These are phyloP conservation scores for Pouteria campechiana DNA, from an alignment of 179 eudicot species.

Conservation along the genomic window DNA sequence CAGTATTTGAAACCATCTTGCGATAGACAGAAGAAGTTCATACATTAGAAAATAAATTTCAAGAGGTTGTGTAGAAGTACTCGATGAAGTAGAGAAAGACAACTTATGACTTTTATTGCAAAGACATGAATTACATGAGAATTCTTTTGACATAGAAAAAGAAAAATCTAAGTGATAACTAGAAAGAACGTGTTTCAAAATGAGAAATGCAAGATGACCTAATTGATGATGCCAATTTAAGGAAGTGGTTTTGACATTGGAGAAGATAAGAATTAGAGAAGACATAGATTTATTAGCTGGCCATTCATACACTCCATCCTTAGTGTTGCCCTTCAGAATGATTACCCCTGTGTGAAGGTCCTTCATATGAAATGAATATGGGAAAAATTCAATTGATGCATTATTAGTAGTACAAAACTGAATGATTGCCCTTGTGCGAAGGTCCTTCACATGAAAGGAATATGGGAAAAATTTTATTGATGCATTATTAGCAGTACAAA, in stretches of 20 bases:
- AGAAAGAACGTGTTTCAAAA: too few relatives aligned
- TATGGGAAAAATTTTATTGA: too few relatives aligned
- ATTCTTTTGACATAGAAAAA: too few relatives aligned
- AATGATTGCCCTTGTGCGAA: too few relatives aligned
- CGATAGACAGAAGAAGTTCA: not conserved
- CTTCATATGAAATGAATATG: too few relatives aligned
- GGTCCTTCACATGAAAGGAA: too few relatives aligned
- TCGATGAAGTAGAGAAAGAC: not conserved
- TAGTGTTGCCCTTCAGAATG: not conserved
- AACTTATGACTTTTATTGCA: slow-evolving; percentile 9
- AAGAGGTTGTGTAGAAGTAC: slow-evolving; percentile 1
- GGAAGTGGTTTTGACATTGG: not conserved
- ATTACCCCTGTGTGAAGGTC: too few relatives aligned
- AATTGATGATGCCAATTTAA: not conserved
- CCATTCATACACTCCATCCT: not conserved
- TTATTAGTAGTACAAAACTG: too few relatives aligned
- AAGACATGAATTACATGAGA: not conserved
- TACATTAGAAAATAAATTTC: slow-evolving; percentile 1
- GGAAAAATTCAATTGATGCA: too few relatives aligned
- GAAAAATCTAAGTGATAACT: too few relatives aligned
- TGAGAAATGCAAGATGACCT: too few relatives aligned
- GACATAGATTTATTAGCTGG: not conserved
- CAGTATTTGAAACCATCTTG: slow-evolving; percentile 1
- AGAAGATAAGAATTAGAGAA: not conserved
- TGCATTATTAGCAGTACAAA: too few relatives aligned